A percentile compares a stretch with the other conserved stretches of the same genome.
These are phyloP conservation scores for Auricularia auricula-judae DNA, from an alignment of 768 basidiomycete genomes.

Conservation along the genomic window DNA sequence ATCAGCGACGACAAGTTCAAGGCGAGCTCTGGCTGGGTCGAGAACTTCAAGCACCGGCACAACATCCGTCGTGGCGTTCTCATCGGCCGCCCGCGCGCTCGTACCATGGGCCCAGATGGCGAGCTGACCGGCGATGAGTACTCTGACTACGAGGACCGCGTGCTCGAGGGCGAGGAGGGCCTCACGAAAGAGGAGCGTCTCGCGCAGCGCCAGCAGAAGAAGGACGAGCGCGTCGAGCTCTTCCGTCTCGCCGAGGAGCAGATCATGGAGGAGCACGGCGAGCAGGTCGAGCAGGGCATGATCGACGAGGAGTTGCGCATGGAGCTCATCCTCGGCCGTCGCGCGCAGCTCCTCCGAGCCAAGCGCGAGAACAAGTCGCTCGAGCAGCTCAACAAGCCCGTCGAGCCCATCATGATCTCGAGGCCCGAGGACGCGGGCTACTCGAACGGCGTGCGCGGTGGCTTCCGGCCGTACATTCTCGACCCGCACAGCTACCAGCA, in stretches of 20 bases:
- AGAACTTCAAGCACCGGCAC: conserved; percentile 81
- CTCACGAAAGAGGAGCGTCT: background rate
- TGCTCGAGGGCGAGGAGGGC: background rate
- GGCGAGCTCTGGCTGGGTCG: conserved; percentile 86
- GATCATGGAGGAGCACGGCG: conserved; percentile 1
- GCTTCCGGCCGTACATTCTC: background rate
- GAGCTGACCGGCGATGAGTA: background rate
- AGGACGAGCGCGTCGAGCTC: background rate
- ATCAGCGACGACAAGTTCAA: conserved; percentile 71
- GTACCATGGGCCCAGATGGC: background rate
- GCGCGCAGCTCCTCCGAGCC: background rate
- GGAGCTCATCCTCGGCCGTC: background rate
- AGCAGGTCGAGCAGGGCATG: background rate
- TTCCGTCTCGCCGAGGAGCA: conserved; percentile 1
- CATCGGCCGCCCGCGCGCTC: conserved; percentile 2
- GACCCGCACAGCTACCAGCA: background rate
- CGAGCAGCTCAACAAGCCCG: background rate
- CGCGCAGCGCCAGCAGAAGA: background rate
- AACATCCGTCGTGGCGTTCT: conserved; percentile 51
- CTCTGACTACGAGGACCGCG: background rate
- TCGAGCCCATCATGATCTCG: background rate
- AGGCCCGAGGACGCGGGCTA: background rate
- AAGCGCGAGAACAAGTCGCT: background rate
- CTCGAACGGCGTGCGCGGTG: background rate
- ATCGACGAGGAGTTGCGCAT: conserved; percentile 1